Evolutionary conservation across 352 stramenopile species (phyloP).

Genomic region (Globisporangium radiosum): DNA sequence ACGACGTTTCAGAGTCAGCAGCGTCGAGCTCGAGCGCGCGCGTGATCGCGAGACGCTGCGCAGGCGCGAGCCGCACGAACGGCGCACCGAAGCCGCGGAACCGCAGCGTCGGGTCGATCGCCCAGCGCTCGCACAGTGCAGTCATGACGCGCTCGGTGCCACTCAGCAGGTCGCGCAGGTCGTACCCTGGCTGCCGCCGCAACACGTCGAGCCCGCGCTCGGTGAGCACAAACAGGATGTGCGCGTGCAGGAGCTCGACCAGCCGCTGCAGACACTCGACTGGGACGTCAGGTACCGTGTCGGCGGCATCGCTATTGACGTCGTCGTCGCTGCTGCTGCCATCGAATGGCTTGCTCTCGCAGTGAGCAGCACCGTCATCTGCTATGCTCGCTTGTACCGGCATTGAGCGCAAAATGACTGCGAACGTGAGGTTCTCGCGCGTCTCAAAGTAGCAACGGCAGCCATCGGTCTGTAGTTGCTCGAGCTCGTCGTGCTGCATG

Average conservation of each 20-base stretch:
- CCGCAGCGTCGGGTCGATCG: constrained; percentile 22
- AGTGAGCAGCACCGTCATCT: background rate
- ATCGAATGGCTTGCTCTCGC: background rate
- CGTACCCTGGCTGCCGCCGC: constrained; percentile 49
- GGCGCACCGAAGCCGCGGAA: constrained; percentile 40
- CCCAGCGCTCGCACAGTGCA: constrained; percentile 39
- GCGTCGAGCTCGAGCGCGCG: constrained; percentile 40
- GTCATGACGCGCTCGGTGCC: constrained; percentile 49
- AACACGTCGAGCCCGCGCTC: constrained; percentile 51
- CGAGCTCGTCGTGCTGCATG: constrained; percentile 51
- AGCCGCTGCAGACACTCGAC: constrained; percentile 38
- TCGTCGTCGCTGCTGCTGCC: constrained; percentile 2
- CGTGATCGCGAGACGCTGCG: constrained; percentile 33
- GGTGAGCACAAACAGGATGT: constrained; percentile 61
- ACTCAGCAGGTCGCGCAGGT: constrained; percentile 60
- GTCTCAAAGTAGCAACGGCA: constrained; percentile 44
- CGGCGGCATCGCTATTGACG: background rate
- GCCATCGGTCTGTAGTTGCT: constrained; percentile 30
- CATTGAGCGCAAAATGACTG: constrained; percentile 29
- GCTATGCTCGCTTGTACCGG: background rate
- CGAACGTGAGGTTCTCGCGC: constrained; percentile 44
- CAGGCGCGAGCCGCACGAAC: constrained; percentile 39
- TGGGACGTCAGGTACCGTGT: constrained; percentile 11
- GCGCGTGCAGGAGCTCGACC: constrained; percentile 38
- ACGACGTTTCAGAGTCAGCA: background rate